Base-by-base conservation (phyloP, 148 eudicot species). In the Heliosperma pusillum region DNA sequence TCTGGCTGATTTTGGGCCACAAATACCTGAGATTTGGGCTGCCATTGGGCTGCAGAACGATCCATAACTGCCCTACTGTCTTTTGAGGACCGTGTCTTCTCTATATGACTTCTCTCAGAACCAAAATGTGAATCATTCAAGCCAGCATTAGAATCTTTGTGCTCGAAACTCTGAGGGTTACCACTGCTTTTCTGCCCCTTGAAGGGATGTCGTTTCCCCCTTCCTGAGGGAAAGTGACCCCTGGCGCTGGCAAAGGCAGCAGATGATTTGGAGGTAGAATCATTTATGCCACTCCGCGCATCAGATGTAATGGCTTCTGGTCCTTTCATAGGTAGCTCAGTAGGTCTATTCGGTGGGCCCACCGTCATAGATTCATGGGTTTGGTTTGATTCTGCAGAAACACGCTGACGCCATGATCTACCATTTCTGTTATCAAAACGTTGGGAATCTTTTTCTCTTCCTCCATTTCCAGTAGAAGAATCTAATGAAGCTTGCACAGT, bases 11-110 rank as follows among this genome's bases (percentile, higher is more conserved):
- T 77, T 69, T 78, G 82, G 62, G 57, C 76, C 2, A 83, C 69
- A 73, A 77, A 16, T 8, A 79, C 79, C 74, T 84, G 86, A 65
- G 91, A 79, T 75, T 91, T 96, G 33, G 94, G 97, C 82, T 96
- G 89, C 99, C 99, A 96, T 15, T 90, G 93, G 76, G 96, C 74
- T 3, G 80, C 52, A 40, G 86, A 60, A 13, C 87, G 87, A 61
- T 91, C 92, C 67, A 78, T 87, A 45, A 52, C 57, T 76, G 75
- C 85, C 45, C 87, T 79, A 40, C 65, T 86, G 40, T 89, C 91
- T 80, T 83, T 87, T 4, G 82, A 76, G 64, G 83, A 72, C 40
- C 40, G 25, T 67, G 59, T 79, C 90, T 69, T 36, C 9, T 36
- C 42, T 36, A 36, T 36, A 60, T 40, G 27, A 60, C 42, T 1